Evolutionary conservation across 306 rosid species (phyloP).

Genomic region (Gillenia trifoliata): DNA sequence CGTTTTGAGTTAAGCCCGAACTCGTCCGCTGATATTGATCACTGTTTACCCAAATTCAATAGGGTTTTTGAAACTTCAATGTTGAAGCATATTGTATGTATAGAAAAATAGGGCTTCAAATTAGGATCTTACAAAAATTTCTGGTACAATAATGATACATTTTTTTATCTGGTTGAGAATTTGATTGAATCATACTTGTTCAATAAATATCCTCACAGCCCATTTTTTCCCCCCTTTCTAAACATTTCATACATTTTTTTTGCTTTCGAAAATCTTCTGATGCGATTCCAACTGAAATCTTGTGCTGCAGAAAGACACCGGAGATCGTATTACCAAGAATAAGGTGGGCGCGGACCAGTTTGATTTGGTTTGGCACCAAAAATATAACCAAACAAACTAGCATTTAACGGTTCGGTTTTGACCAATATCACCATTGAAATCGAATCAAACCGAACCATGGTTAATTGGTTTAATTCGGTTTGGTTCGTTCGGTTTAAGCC

Average conservation of each 20-base stretch:
- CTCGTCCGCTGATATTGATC: constrained; percentile 22
- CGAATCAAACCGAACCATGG: no score
- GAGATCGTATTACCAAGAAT: not conserved
- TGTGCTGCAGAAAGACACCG: not conserved
- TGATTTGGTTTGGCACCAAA: no score
- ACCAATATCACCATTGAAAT: no score
- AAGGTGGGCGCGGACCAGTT: no score
- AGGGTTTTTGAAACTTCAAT: constrained; percentile 31
- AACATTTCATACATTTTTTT: constrained; percentile 2
- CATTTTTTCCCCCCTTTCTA: not conserved
- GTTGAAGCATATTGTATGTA: constrained; percentile 26
- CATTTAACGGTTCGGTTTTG: no score
- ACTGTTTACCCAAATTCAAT: constrained; percentile 8
- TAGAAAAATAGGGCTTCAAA: constrained; percentile 33
- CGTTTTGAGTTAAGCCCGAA: constrained; percentile 26
- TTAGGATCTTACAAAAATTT: constrained; percentile 24
- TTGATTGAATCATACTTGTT: constrained; percentile 3
- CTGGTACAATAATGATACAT: constrained; percentile 19
- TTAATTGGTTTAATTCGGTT: no score
- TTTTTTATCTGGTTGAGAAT: constrained; percentile 21
- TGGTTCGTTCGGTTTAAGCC: no score
- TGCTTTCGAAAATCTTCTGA: not conserved
- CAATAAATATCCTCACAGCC: not conserved
- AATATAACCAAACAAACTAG: no score
- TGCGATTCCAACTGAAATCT: not conserved